Percentiles rank a stretch among this genome's conserved stretches.
These are phyloP conservation scores for Fusarium irregulare DNA, from an alignment of 2,329 filamentous ascomycete species.

Conservation along the genomic window DNA sequence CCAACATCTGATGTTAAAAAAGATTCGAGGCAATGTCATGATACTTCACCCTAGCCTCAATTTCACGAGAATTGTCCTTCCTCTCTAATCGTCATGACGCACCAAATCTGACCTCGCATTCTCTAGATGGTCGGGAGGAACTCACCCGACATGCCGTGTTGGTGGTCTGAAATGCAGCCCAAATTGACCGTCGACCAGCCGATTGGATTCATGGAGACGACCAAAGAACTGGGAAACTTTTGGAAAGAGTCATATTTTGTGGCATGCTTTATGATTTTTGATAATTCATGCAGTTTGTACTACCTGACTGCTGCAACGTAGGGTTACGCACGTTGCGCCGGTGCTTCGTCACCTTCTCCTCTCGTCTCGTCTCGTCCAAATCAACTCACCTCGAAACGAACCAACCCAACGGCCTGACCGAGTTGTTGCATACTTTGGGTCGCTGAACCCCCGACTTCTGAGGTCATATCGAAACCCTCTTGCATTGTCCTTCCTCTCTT, in stretches of 20 bases:
- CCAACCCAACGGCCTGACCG: constrained; percentile 15
- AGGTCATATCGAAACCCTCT: constrained; percentile 5
- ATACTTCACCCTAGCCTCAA: constrained; percentile 39
- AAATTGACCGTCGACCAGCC: constrained; percentile 36
- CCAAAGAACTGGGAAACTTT: constrained; percentile 8
- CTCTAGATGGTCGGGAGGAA: constrained; percentile 5
- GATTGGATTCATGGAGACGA: constrained; percentile 30
- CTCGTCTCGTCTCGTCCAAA: not conserved
- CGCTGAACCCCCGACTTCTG: constrained; percentile 20
- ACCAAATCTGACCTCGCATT: constrained; percentile 5
- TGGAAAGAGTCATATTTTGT: constrained; percentile 14
- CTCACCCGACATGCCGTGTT: constrained; percentile 23
- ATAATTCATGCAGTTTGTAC: constrained; percentile 11
- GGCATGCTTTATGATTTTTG: constrained; percentile 37
- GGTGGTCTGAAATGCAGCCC: constrained; percentile 34
- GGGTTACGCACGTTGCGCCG: not conserved
- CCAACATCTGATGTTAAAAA: constrained; percentile 42
- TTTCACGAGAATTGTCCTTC: constrained; percentile 33
- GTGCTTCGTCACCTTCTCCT: constrained; percentile 3
- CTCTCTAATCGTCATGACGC: constrained; percentile 16
- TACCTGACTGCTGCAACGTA: constrained; percentile 9
- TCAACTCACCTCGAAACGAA: not conserved
- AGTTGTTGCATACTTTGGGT: constrained; percentile 29
- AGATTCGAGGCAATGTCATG: constrained; percentile 40
- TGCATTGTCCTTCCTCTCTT: not conserved